Evolutionary conservation across 2,329 filamentous ascomycete species (phyloP).

Genomic region (Exophiala sp.): DNA sequence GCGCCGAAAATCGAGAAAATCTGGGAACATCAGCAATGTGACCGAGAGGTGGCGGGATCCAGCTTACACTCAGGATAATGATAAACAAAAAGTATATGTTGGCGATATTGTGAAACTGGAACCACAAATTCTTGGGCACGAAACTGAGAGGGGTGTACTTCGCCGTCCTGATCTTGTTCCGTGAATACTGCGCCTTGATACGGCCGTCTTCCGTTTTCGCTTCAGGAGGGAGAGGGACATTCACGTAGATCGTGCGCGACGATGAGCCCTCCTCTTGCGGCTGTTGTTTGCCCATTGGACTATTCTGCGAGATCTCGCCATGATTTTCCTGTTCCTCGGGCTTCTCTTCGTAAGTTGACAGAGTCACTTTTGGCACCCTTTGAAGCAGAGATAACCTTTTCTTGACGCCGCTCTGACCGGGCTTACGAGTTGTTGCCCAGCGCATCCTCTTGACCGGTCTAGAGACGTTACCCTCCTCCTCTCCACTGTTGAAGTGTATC

Average conservation of each 20-base stretch:
- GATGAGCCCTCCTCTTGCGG: conserved; percentile 34
- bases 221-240: conserved; percentile 67
- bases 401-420: conserved; percentile 64
- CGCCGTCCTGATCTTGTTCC: conserved; percentile 96
- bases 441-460: conserved; percentile 70
- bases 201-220: conserved; percentile 75
- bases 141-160: conserved; percentile 97
- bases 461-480: conserved; percentile 45
- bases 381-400: conserved; percentile 81
- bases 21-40: conserved; percentile 44
- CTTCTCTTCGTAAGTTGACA: conserved; percentile 51
- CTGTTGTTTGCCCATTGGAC: conserved; percentile 26
- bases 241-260: conserved; percentile 71
- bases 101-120: conserved; percentile 97
- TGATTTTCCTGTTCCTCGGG: conserved; percentile 37
- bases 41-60: conserved; percentile 2
- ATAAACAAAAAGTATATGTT: conserved; percentile 98
- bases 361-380: conserved; percentile 59
- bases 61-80: conserved; percentile 84
- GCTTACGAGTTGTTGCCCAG: conserved; percentile 92
- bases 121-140: conserved; percentile 91
- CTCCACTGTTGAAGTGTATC: conserved; percentile 22
- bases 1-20: conserved; percentile 95
- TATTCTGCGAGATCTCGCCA: conserved; percentile 25
- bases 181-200: conserved; percentile 62